Evolutionary conservation across 441 rosid species (phyloP), one percentile per base, ranked within the genome.

Genomic region (Theobroma grandiflorum): DNA sequence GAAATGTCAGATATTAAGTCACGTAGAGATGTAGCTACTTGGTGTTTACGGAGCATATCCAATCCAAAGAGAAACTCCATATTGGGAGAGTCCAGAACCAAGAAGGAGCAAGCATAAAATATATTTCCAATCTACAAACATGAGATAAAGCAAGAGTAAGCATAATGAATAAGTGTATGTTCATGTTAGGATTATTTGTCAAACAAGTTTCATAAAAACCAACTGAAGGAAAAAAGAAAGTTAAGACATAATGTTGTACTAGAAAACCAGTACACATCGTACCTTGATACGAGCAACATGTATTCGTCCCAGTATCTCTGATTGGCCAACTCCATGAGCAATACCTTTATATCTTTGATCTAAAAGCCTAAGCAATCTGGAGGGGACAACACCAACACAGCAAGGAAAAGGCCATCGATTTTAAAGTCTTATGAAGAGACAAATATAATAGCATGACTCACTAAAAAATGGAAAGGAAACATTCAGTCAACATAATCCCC

Each of bases 41-140:
- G 99, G 89, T 96, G 99, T 93, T 96, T 96, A 62, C 98, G 95
- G 33, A 96, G 98, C 99, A 96, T 96, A 90, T 96, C 99, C 76
- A 96, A 92, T 78, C 99, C 99, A 75, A 97, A 97, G 15, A 97
- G 92, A 84, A 97, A 97, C 84, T 97, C 99, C 98, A 95, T 95
- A 76, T 95, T 95, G 53, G 98, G 95, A 20, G 99, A 83, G 85
- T 97, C 99, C 91, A 97, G 81, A 35, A 97, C 99, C 89, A 90
- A 79, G 71, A 96, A 96, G 82, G 98, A 90, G 84, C 99, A 96
- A 18, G 97, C 97, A 80, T 95, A 96, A 81, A 95, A 95, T 81
- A 89, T 89, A 85, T 74, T 95, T 49, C 98, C 95, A 63, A 96
- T 95, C 99, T 96, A 82, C 76, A 86, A n/a, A 82, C 52, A 68